A percentile compares a stretch with the other conserved stretches of the same genome.
These are phyloP conservation scores for Aspergillus flavus DNA, from an alignment of 2,329 filamentous ascomycete species.

Conservation along the genomic window DNA sequence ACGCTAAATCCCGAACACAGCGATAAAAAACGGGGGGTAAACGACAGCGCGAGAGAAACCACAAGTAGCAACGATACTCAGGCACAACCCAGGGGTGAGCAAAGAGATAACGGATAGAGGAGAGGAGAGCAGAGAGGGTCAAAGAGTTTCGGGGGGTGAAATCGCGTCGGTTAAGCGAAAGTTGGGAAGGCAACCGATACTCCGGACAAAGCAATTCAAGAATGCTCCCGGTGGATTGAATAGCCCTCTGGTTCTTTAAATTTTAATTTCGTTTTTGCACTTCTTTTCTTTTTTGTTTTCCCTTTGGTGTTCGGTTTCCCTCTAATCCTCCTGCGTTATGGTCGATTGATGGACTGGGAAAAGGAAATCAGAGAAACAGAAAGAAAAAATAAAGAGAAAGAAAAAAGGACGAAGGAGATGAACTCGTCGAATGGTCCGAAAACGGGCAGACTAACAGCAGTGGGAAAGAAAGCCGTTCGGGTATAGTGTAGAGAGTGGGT, in stretches of 20 bases:
- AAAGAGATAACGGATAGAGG: constrained; percentile 12
- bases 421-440: constrained; percentile 11
- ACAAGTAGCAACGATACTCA: background rate
- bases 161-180: constrained; percentile 22
- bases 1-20: constrained; percentile 11
- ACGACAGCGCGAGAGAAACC: constrained; percentile 8
- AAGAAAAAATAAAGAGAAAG: constrained; percentile 3
- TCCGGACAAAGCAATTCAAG: constrained; percentile 24
- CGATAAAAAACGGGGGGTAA: constrained; percentile 7
- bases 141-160: constrained; percentile 16
- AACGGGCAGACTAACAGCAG: constrained; percentile 11
- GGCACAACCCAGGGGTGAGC: constrained; percentile 5
- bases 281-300: constrained; percentile 1
- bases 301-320: constrained; percentile 4
- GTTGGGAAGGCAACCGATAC: constrained; percentile 21
- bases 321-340: background rate
- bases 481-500: constrained; percentile 7
- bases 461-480: constrained; percentile 7
- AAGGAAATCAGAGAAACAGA: constrained; percentile 1
- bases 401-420: constrained; percentile 2
- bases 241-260: constrained; percentile 1
- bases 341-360: background rate
- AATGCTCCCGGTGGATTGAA: constrained; percentile 15
- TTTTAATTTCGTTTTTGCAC: constrained; percentile 1
- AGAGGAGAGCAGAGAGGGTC: constrained; percentile 14